Conservation (phyloP, 495 filamentous ascomycete genomes). For the Ramalina peruviana region DNA sequence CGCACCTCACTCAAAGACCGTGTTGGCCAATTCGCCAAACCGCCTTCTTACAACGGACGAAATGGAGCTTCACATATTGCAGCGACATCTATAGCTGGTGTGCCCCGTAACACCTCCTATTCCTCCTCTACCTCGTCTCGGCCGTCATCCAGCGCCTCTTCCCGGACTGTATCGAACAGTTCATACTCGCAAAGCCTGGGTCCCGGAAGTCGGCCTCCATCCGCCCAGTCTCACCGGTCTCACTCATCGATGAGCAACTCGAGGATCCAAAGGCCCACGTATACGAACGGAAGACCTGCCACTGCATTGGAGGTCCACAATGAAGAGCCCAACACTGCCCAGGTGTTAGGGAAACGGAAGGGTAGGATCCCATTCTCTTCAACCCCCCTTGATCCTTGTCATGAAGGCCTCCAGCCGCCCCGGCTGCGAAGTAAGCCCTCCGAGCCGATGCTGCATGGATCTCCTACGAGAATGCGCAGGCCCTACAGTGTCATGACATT, state of each 20-base stretch:
- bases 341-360: conserved; percentile 45
- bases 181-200: conserved; percentile 45
- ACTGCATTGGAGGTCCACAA: conserved; percentile 45
- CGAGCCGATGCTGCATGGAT: not conserved
- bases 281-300: conserved; percentile 38
- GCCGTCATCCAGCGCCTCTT: conserved; percentile 27
- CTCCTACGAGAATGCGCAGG: not conserved
- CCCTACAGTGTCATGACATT: conserved; percentile 6
- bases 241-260: conserved; percentile 32
- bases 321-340: conserved; percentile 27
- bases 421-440: conserved; percentile 9
- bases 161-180: conserved; percentile 35
- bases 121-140: conserved; percentile 29
- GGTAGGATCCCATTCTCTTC: conserved; percentile 43
- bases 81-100: conserved; percentile 26
- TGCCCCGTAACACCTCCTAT: conserved; percentile 28
- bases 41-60: conserved; percentile 24
- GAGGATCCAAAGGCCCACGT: conserved; percentile 24
- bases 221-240: conserved; percentile 29
- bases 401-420: conserved; percentile 4
- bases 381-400: conserved; percentile 11
- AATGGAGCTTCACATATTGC: conserved; percentile 21
- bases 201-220: conserved; percentile 33
- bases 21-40: conserved; percentile 35
- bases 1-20: conserved; percentile 44